Conservation (phyloP, 345 rosid species). For the Eucalyptus sp. region DNA sequence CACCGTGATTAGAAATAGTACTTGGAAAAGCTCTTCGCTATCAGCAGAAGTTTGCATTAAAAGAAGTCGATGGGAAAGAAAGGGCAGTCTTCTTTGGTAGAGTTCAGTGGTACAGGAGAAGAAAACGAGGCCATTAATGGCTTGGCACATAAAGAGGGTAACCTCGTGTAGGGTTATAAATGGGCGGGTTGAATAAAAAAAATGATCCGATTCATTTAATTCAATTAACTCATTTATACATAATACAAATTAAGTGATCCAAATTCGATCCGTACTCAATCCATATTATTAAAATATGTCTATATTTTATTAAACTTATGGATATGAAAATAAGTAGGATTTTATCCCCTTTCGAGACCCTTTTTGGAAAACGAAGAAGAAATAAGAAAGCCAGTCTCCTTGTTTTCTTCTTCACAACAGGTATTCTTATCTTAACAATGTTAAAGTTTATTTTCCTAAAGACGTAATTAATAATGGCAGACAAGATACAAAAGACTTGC, state of each 20-base stretch:
- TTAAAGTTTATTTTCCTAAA: too few species aligned
- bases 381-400: neutral
- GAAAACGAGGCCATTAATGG: neutral
- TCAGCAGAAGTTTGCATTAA: neutral
- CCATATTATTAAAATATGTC: neutral
- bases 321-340: neutral
- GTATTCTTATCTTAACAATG: neutral
- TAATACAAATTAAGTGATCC: neutral
- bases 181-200: neutral
- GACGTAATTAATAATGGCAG: neutral
- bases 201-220: rapidly evolving
- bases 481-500: neutral
- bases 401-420: neutral
- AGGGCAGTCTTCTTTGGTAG: neutral
- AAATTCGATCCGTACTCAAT: neutral
- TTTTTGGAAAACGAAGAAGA: neutral
- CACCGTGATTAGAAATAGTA: neutral
- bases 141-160: neutral
- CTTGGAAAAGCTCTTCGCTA: neutral
- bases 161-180: neutral
- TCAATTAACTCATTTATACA: neutral
- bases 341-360: neutral
- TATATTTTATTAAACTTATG: too few species aligned
- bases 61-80: neutral
- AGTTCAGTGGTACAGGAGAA: neutral